A percentile compares a stretch with the other conserved stretches of the same genome.
phyloP scores from a whole-genome alignment of 83 land plant species.

The Isoetes engelmannii region DNA sequence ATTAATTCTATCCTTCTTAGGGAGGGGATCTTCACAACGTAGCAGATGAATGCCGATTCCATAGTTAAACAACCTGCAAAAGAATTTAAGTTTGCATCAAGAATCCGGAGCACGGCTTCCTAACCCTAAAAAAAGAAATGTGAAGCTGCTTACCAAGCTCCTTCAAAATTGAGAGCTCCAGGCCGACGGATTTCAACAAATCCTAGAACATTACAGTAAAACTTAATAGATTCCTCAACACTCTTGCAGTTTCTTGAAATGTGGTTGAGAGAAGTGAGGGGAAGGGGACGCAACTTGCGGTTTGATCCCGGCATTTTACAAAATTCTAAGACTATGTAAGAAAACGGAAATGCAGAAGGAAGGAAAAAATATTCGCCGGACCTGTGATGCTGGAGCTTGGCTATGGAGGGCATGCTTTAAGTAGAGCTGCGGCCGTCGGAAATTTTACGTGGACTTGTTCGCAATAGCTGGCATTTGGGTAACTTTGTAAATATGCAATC shows the following conservation, averaged over 20 bases:
- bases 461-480: no score
- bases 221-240: conserved; percentile 43
- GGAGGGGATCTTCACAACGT: no score
- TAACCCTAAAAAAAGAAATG: neutral
- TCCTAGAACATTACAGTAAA: conserved; percentile 66
- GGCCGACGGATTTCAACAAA: conserved; percentile 63
- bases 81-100: neutral
- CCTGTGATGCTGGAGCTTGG: no score
- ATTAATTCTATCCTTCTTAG: no score
- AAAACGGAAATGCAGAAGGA: no score
- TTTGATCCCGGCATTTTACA: neutral
- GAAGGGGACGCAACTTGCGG: conserved; percentile 20
- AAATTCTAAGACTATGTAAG: no score
- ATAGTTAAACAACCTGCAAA: neutral
- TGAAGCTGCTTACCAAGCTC: conserved; percentile 45
- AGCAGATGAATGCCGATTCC: no score
- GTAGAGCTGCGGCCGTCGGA: no score
- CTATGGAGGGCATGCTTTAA: no score
- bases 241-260: conserved; percentile 60
- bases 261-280: conserved; percentile 61
- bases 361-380: no score
- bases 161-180: conserved; percentile 51
- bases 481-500: no score
- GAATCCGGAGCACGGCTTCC: neutral
- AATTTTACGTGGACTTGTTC: no score